Conservation (phyloP, 768 basidiomycete species). For the Boletus pseudopeckii region DNA sequence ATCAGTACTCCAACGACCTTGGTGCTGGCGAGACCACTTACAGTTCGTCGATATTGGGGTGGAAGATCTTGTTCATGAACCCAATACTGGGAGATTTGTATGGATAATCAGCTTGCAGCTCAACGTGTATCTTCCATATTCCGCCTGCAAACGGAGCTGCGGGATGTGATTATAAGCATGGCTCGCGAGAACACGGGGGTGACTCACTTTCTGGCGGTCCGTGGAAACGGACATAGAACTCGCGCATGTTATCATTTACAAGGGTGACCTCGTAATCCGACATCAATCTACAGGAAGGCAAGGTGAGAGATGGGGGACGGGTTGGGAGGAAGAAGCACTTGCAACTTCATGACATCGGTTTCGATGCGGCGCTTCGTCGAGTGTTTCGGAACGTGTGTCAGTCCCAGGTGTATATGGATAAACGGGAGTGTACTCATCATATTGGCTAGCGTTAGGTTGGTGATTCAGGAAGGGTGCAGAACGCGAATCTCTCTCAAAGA, state of each 20-base stretch:
- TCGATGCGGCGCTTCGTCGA: constrained; percentile 94
- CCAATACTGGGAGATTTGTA: constrained; percentile 99
- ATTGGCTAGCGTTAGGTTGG: constrained; percentile 18
- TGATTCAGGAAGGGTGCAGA: constrained; percentile 12
- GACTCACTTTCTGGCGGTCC: constrained; percentile 90
- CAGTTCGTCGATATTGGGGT: constrained; percentile 99
- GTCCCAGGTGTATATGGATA: constrained; percentile 16
- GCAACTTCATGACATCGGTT: constrained; percentile 99
- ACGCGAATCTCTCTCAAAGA: constrained; percentile 1
- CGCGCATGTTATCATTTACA: constrained; percentile 98
- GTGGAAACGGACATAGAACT: constrained; percentile 95
- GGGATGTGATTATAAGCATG: constrained; percentile 4
- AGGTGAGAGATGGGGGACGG: constrained; percentile 12
- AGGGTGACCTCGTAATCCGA: constrained; percentile 97
- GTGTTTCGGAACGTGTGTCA: constrained; percentile 42
- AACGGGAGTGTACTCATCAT: constrained; percentile 58
- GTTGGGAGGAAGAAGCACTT: constrained; percentile 23
- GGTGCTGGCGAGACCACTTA: constrained; percentile 42
- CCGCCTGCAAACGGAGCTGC: constrained; percentile 96
- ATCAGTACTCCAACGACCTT: constrained; percentile 6
- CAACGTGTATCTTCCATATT: constrained; percentile 99
- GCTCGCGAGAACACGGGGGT: background rate
- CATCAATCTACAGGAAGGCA: constrained; percentile 69
- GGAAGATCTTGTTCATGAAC: constrained; percentile 99
- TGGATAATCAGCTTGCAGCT: constrained; percentile 96